These are phyloP conservation scores for Exsudoporus floridanus DNA, from an alignment of 1,284 basidiomycete species.

Conservation along the genomic window DNA sequence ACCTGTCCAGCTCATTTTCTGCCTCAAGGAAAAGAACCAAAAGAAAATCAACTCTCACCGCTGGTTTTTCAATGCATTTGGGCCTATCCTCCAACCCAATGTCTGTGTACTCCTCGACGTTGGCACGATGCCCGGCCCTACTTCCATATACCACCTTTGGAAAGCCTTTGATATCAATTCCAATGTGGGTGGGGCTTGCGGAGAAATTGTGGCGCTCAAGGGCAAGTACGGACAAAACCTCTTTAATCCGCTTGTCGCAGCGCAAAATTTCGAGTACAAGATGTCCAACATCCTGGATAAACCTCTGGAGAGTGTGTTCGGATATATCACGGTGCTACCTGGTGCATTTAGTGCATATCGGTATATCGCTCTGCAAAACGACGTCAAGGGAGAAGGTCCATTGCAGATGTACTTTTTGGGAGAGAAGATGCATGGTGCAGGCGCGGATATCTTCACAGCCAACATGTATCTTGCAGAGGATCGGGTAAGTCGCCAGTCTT, in stretches of 20 bases:
- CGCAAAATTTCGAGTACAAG: slow-evolving; percentile 97
- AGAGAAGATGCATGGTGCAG: slow-evolving; percentile 88
- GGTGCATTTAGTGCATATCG: slow-evolving; percentile 93
- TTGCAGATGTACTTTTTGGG: slow-evolving; percentile 94
- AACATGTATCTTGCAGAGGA: slow-evolving; percentile 97
- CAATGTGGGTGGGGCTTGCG: slow-evolving; percentile 94
- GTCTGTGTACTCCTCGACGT: slow-evolving; percentile 95
- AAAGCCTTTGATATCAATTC: slow-evolving; percentile 96
- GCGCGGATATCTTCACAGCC: slow-evolving; percentile 87
- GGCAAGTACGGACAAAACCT: slow-evolving; percentile 78
- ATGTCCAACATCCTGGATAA: slow-evolving; percentile 94
- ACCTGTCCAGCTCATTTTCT: slow-evolving; percentile 92
- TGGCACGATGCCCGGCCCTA: slow-evolving; percentile 88
- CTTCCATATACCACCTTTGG: slow-evolving; percentile 93
- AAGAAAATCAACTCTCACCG: slow-evolving; percentile 95
- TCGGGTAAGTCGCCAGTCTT: slow-evolving; percentile 49
- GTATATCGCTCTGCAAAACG: slow-evolving; percentile 90
- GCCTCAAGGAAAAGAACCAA: slow-evolving; percentile 90
- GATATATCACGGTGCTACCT: slow-evolving; percentile 90
- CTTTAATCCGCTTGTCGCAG: slow-evolving; percentile 83
- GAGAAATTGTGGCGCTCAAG: slow-evolving; percentile 94
- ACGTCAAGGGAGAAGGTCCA: slow-evolving; percentile 79
- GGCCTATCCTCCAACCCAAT: slow-evolving; percentile 77
- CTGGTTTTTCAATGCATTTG: slow-evolving; percentile 91
- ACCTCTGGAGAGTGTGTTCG: slow-evolving; percentile 83